phyloP scores from a whole-genome alignment of 352 stramenopile species.

The Globisporangium nodosum region DNA sequence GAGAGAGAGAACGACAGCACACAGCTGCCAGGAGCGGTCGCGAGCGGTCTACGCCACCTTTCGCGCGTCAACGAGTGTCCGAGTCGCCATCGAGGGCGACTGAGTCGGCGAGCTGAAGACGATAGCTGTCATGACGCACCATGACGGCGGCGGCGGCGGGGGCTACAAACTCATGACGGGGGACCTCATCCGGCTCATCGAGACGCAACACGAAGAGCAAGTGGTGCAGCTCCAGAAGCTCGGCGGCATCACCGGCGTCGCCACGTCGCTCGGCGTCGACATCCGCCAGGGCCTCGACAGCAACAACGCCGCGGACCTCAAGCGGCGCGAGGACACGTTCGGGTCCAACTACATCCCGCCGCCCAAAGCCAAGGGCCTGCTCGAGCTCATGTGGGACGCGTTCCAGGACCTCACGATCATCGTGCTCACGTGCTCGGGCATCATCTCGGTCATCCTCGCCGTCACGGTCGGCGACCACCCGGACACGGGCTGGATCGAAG shows the following conservation, averaged over 20 bases:
- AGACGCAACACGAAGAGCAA: conserved; percentile 59
- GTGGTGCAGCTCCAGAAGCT: conserved; percentile 46
- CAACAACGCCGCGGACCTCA: conserved; percentile 33
- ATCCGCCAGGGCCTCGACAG: conserved; percentile 43
- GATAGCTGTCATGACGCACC: conserved; percentile 4
- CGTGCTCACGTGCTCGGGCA: conserved; percentile 42
- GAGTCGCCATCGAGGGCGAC: neutral
- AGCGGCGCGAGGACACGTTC: conserved; percentile 34
- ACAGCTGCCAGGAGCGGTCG: no score
- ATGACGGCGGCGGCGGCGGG: conserved; percentile 3
- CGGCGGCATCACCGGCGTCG: conserved; percentile 53
- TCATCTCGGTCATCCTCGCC: conserved; percentile 49
- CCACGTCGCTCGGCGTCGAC: conserved; percentile 34
- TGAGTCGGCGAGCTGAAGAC: neutral
- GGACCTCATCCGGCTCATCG: conserved; percentile 65
- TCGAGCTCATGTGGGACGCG: conserved; percentile 88
- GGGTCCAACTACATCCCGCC: conserved; percentile 55
- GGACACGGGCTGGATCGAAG: conserved; percentile 86
- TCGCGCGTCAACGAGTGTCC: neutral
- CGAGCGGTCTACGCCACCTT: neutral
- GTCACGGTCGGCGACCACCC: conserved; percentile 50
- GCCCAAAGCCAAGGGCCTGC: conserved; percentile 34
- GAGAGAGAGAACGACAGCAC: no score
- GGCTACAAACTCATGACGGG: conserved; percentile 39
- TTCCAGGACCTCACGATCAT: conserved; percentile 83